Percentiles rank a stretch among this genome's conserved stretches.
phyloP scores from a whole-genome alignment of 2,329 filamentous ascomycete species.

The Penicillium hesseltinei region DNA sequence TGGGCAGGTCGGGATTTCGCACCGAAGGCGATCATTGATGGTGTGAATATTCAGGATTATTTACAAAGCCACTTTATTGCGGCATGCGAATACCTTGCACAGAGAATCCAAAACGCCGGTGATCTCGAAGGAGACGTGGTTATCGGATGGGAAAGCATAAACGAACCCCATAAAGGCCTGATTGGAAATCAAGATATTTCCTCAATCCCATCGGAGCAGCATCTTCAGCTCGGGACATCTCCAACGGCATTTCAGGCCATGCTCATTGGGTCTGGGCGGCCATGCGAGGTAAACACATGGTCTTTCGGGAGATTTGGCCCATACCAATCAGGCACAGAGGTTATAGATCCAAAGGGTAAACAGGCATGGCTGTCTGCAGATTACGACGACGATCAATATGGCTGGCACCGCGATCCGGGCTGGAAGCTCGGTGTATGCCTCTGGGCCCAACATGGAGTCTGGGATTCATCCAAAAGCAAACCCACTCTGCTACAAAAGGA shows the following conservation, averaged over 20 bases:
- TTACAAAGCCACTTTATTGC: conserved; percentile 80
- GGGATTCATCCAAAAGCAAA: conserved; percentile 66
- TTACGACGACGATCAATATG: conserved; percentile 83
- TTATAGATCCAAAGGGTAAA: conserved; percentile 88
- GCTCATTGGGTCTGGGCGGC: conserved; percentile 79
- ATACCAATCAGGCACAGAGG: conserved; percentile 76
- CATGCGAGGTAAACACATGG: conserved; percentile 87
- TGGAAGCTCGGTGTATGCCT: conserved; percentile 97
- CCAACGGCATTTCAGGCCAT: conserved; percentile 95
- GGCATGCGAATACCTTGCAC: conserved; percentile 76
- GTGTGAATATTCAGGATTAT: conserved; percentile 94
- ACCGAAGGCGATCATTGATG: conserved; percentile 92
- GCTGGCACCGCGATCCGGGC: conserved; percentile 79
- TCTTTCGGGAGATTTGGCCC: conserved; percentile 92
- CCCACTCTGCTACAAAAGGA: conserved; percentile 78
- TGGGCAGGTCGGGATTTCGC: conserved; percentile 89
- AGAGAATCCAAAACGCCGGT: conserved; percentile 82
- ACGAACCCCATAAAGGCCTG: conserved; percentile 88
- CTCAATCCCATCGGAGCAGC: conserved; percentile 81
- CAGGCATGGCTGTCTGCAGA: conserved; percentile 76
- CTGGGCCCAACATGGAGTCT: conserved; percentile 96
- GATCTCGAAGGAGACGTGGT: conserved; percentile 86
- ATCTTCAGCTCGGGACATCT: conserved; percentile 85
- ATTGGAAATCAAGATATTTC: conserved; percentile 80
- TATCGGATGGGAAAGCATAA: conserved; percentile 94